Evolutionary conservation across 768 basidiomycete genomes (phyloP), one percentile per base, ranked within the genome.

Genomic region (Infundibulicybe gibba): DNA sequence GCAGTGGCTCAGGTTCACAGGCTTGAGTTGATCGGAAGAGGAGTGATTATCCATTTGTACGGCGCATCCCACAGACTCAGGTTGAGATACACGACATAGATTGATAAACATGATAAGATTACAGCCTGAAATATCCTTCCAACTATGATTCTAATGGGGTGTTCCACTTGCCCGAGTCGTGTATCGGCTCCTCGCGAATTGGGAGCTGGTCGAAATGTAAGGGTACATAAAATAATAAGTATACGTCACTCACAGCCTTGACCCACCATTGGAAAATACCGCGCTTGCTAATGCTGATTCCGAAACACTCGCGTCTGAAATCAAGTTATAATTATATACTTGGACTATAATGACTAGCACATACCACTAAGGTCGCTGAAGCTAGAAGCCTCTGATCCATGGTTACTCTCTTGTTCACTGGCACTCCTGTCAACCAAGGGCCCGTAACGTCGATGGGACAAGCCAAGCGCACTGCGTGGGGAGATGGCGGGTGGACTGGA

Each of bases 341-440:
- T 12, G 14, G 43, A 16, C 43, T n/a, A 17, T 30, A 39, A 34
- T 10, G 11, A 10, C 13, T 43, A 13, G 16, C 21, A 65, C 79
- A 57, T 56, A 90, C 90, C 90, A 56, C 90, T 93, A 38, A 92
- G 58, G 58, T 93, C 90, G 57, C 90, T 92, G 56, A 92, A 90
- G 61, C 90, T 79, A 5, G 89, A 90, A 0, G 88, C 79, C 37
- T 83, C 80, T 17, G 88, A 90, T 2, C 81, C 80, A 42, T 85
- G 76, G 52, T 70, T 80, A 54, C 85, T 86, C 38, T 74, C 74
- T 45, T 78, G 73, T 47, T 84, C 80, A 53, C 77, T 79, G 32
- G 63, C 58, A 35, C 61, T 67, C 32, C 71, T 67, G 47, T 63
- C 72, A 43, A 68, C 67, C 45, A 71, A 56, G 30, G 75, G 68